These are phyloP conservation scores for Hyaloperonospora brassicae DNA, from an alignment of 352 stramenopile species.

Conservation along the genomic window DNA sequence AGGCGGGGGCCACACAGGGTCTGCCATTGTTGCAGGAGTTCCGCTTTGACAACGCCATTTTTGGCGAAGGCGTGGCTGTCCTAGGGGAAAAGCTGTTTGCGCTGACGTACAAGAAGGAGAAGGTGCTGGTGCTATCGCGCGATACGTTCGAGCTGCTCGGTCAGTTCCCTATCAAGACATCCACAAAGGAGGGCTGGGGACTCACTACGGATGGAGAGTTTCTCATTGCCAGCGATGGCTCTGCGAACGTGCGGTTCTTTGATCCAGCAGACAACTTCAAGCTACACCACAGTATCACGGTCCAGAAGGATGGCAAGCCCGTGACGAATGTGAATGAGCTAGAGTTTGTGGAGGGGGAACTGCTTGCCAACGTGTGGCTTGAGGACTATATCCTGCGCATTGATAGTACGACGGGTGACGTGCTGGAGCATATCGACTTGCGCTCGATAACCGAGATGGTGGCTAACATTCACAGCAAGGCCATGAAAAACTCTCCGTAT, in stretches of 20 bases:
- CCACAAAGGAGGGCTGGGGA: constrained; percentile 84
- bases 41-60: constrained; percentile 46
- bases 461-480: constrained; percentile 38
- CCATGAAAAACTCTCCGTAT: constrained; percentile 33
- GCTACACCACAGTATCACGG: constrained; percentile 45
- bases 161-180: constrained; percentile 54
- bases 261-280: constrained; percentile 53
- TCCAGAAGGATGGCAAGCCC: constrained; percentile 32
- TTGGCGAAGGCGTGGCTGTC: constrained; percentile 72
- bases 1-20: constrained; percentile 4
- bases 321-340: constrained; percentile 79
- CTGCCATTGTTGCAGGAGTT: constrained; percentile 38
- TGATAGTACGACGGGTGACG: constrained; percentile 46
- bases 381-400: constrained; percentile 71
- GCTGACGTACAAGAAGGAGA: constrained; percentile 73
- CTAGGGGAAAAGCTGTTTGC: constrained; percentile 70
- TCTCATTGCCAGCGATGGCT: constrained; percentile 84
- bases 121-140: constrained; percentile 55
- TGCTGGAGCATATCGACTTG: constrained; percentile 70
- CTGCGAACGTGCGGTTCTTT: constrained; percentile 66
- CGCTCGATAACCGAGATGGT: constrained; percentile 55
- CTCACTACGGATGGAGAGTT: constrained; percentile 75
- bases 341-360: constrained; percentile 73
- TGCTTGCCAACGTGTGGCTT: constrained; percentile 87
- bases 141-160: constrained; percentile 43